Conservation (phyloP, 345 rosid genomes). For the Rhodamnia rubescens region DNA sequence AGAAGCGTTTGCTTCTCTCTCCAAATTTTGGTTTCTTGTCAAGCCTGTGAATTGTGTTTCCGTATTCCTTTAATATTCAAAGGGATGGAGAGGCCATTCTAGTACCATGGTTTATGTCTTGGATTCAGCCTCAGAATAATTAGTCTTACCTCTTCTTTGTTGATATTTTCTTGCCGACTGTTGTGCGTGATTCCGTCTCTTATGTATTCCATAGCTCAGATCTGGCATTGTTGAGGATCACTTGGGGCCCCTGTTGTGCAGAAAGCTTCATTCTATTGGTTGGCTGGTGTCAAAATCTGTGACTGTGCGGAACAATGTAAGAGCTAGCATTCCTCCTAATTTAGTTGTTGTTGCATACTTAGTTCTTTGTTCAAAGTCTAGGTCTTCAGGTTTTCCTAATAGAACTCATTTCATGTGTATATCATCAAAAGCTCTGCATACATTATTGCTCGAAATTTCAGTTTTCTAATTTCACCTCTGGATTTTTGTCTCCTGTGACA, state of each 20-base stretch:
- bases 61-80: not conserved
- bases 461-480: not conserved
- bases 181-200: slow-evolving; percentile 3
- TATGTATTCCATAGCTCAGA: slow-evolving; percentile 97
- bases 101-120: not conserved
- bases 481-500: slow-evolving; percentile 2
- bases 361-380: not conserved
- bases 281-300: slow-evolving; percentile 60
- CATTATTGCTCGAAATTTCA: not conserved
- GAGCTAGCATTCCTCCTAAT: slow-evolving; percentile 5
- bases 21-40: not conserved
- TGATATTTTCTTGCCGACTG: not conserved
- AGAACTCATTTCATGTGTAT: not conserved
- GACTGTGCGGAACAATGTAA: slow-evolving; percentile 76
- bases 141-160: not conserved
- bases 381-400: not conserved
- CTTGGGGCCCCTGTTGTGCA: slow-evolving; percentile 57
- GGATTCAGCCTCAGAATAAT: not conserved
- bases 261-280: slow-evolving; percentile 68
- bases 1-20: not conserved
- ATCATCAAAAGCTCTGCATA: not conserved
- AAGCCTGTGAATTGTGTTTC: not conserved
- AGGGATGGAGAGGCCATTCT: not conserved
- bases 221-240: slow-evolving; percentile 93
- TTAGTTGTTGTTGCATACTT: not conserved